phyloP scores from a whole-genome alignment of 1,284 basidiomycete genomes.

The Ustilago tritici region DNA sequence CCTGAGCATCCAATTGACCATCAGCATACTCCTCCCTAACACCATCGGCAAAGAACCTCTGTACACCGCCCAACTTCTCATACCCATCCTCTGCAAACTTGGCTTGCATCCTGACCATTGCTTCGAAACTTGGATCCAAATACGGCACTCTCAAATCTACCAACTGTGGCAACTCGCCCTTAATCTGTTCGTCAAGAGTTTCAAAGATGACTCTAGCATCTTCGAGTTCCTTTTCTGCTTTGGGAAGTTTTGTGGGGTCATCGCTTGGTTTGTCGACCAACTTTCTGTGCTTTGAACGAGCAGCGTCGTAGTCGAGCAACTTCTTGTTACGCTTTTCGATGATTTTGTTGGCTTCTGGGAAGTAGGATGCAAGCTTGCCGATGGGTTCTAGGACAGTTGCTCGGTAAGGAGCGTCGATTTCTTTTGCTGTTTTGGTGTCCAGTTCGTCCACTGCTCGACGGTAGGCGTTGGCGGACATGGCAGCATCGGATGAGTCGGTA shows the following conservation, averaged over 20 bases:
- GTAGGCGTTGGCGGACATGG: slow-evolving; percentile 97
- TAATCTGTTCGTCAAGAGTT: slow-evolving; percentile 89
- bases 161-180: slow-evolving; percentile 88
- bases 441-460: slow-evolving; percentile 94
- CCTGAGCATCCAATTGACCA: slow-evolving; percentile 93
- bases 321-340: slow-evolving; percentile 97
- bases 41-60: slow-evolving; percentile 76
- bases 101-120: slow-evolving; percentile 94
- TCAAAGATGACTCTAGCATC: slow-evolving; percentile 94
- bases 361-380: slow-evolving; percentile 95
- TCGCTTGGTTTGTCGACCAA: slow-evolving; percentile 92
- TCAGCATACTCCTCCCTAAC: slow-evolving; percentile 84
- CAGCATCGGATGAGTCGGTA: slow-evolving; percentile 76
- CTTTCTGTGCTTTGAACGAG: slow-evolving; percentile 80
- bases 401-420: slow-evolving; percentile 91
- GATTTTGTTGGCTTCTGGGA: slow-evolving; percentile 92
- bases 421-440: slow-evolving; percentile 84
- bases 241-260: slow-evolving; percentile 89
- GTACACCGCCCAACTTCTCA: slow-evolving; percentile 95
- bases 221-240: slow-evolving; percentile 93
- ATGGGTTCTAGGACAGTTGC: slow-evolving; percentile 91
- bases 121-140: slow-evolving; percentile 97
- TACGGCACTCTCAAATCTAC: slow-evolving; percentile 95
- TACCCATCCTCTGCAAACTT: slow-evolving; percentile 98
- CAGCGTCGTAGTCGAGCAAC: slow-evolving; percentile 95